phyloP scores from a whole-genome alignment of 495 filamentous ascomycete species.

The Neurospora sp. region DNA sequence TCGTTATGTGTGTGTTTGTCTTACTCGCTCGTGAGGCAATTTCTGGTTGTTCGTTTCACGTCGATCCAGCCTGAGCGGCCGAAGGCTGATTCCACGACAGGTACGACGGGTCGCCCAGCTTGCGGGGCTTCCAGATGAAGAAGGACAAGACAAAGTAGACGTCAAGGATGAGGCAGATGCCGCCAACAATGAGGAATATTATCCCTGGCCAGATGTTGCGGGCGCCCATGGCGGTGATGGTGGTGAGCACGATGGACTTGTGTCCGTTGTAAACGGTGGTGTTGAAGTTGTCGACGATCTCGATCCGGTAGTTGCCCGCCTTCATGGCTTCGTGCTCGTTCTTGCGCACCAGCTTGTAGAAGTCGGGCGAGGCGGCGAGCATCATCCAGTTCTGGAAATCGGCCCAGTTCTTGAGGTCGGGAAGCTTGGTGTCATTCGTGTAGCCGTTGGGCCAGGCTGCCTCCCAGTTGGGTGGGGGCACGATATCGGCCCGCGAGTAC shows the following conservation, averaged over 20 bases:
- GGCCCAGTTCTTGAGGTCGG: slow-evolving; percentile 60
- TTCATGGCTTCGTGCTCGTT: slow-evolving; percentile 65
- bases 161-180: slow-evolving; percentile 82
- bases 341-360: slow-evolving; percentile 79
- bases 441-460: slow-evolving; percentile 57
- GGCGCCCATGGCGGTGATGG: slow-evolving; percentile 88
- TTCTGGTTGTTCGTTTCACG: background rate
- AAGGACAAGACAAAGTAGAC: slow-evolving; percentile 81
- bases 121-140: slow-evolving; percentile 78
- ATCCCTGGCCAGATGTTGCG: slow-evolving; percentile 95
- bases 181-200: slow-evolving; percentile 88
- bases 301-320: slow-evolving; percentile 53
- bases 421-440: slow-evolving; percentile 48
- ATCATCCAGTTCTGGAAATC: slow-evolving; percentile 98
- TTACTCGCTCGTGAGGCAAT: background rate
- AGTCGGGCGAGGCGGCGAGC: slow-evolving; percentile 88
- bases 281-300: slow-evolving; percentile 55
- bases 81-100: slow-evolving; percentile 93
- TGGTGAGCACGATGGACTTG: slow-evolving; percentile 90
- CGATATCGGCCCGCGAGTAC: slow-evolving; percentile 50
- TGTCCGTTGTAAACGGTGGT: slow-evolving; percentile 77
- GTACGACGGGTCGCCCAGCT: slow-evolving; percentile 96
- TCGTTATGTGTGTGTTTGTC: background rate
- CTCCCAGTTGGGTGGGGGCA: slow-evolving; percentile 82
- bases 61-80: slow-evolving; percentile 27